phyloP scores from a whole-genome alignment of 352 stramenopile species.

The Globisporangium okanoganense region DNA sequence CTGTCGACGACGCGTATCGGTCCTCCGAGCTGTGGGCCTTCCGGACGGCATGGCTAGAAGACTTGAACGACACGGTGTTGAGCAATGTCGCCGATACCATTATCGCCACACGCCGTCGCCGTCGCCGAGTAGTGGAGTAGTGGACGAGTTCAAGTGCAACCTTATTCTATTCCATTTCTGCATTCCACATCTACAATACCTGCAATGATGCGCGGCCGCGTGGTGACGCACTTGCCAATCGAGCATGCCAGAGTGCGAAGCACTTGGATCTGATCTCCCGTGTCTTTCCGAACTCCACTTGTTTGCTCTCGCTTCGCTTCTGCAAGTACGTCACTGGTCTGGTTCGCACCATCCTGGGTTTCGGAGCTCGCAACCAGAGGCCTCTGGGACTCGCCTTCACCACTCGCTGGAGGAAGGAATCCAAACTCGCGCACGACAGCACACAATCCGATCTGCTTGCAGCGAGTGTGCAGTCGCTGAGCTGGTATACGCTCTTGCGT shows the following conservation, averaged over 20 bases:
- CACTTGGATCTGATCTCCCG: not conserved
- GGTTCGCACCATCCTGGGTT: not conserved
- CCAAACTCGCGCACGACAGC: conserved; percentile 5
- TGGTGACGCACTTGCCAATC: conserved; percentile 10
- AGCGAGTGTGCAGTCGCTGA: conserved; percentile 6
- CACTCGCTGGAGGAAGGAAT: not conserved
- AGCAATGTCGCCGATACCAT: too few relatives aligned
- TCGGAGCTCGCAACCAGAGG: not conserved
- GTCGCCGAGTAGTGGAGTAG: too few relatives aligned
- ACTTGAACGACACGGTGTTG: too few relatives aligned
- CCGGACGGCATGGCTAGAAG: too few relatives aligned
- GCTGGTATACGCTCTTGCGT: not conserved
- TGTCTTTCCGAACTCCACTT: not conserved
- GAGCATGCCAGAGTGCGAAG: not conserved
- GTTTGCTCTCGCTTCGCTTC: not conserved
- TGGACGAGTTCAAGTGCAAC: too few relatives aligned
- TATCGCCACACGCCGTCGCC: too few relatives aligned
- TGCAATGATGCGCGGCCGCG: too few relatives aligned
- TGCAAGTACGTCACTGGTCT: not conserved
- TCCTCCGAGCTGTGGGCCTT: too few relatives aligned
- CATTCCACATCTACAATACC: too few relatives aligned
- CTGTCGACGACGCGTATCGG: too few relatives aligned
- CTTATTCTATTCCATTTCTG: too few relatives aligned
- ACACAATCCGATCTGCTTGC: conserved; percentile 9
- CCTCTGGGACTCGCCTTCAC: not conserved